Evolutionary conservation across 2,329 filamentous ascomycete species (phyloP), one percentile per base, ranked within the genome.

Genomic region (Colletotrichum sp.): DNA sequence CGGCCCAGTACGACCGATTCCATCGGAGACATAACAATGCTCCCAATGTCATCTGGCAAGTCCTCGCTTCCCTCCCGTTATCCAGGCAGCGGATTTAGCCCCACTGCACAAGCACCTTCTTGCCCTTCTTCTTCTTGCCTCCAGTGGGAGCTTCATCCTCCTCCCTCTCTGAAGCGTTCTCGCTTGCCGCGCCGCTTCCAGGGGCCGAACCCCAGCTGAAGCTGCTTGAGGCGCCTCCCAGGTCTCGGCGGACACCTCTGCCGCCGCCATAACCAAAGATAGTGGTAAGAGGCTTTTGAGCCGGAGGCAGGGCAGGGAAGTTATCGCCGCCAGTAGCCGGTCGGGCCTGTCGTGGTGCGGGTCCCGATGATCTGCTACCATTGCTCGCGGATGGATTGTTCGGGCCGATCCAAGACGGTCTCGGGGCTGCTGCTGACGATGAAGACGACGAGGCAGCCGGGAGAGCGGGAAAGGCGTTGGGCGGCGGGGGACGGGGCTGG

Each of bases 271-370:
- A 92, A 4, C 91, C 91, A 70, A 92, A 92, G 60, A 93, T 91
- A 1, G 90, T 91, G 2, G 90, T 92, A 56, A 87, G 87, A 5
- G 91, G 90, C 80, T 93, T 98, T 1, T 94, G 90, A 2, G 95
- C 96, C 0, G 92, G 89, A 0, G 96, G 96, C 1, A 98, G 89
- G 2, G 95, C 93, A 0, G 96, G 96, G 84, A 98, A 98, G 0
- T 93, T 77, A 96, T 93, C 60, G 86, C 85, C 62, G 83, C 84
- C 30, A 34, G 60, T 25, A 8, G 74, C 28, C 52, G 70, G 62
- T 64, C 56, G 25, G 25, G 48, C 22, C 32, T 65, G 64, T 60
- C 74, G 28, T 28, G 62, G 15, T 43, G 71, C 43, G 3, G 68
- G 52, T 22, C 67, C 62, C 9, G 67, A 65, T 13, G 76, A 43